phyloP scores from a whole-genome alignment of 352 stramenopile species.

The Peronospora destructor region DNA sequence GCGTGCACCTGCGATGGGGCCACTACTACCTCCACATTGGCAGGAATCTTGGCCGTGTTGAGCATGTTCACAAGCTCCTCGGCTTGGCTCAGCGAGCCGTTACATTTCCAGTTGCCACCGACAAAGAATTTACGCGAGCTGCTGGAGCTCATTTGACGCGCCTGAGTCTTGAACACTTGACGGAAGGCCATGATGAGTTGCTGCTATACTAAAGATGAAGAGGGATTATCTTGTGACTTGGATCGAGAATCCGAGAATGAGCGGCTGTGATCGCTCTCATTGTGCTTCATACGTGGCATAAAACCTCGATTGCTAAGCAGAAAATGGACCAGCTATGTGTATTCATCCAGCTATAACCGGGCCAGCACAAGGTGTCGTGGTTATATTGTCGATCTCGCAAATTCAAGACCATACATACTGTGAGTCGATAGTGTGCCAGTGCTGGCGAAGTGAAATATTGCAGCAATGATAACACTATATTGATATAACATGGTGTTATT shows the following conservation, averaged over 20 bases:
- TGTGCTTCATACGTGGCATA: not conserved
- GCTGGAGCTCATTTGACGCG: slow-evolving; percentile 55
- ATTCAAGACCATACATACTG: too few species aligned
- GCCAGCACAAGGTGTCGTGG: too few species aligned
- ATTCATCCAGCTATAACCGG: too few species aligned
- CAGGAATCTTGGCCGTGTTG: slow-evolving; percentile 78
- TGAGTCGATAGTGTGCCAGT: too few species aligned
- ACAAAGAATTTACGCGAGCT: slow-evolving; percentile 95
- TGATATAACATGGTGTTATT: too few species aligned
- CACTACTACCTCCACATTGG: slow-evolving; percentile 93
- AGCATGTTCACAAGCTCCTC: slow-evolving; percentile 69
- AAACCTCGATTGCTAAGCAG: not conserved
- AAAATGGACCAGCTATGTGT: not conserved
- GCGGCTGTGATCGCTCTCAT: not conserved
- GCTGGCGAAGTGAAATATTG: too few species aligned
- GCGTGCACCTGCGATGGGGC: slow-evolving; percentile 92
- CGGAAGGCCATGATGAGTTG: slow-evolving; percentile 35
- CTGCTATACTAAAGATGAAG: not conserved
- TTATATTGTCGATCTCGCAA: too few species aligned
- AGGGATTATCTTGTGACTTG: slow-evolving; percentile 21
- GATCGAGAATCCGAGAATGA: slow-evolving; percentile 46
- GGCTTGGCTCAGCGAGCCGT: slow-evolving; percentile 63
- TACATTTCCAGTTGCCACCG: slow-evolving; percentile 99
- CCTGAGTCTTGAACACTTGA: slow-evolving; percentile 39
- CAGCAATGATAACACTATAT: too few species aligned